A percentile compares a stretch with the other conserved stretches of the same genome.
Evolutionary conservation across 805 yeast genomes (phyloP).

Genomic region (Myxozyma mucilagina): DNA sequence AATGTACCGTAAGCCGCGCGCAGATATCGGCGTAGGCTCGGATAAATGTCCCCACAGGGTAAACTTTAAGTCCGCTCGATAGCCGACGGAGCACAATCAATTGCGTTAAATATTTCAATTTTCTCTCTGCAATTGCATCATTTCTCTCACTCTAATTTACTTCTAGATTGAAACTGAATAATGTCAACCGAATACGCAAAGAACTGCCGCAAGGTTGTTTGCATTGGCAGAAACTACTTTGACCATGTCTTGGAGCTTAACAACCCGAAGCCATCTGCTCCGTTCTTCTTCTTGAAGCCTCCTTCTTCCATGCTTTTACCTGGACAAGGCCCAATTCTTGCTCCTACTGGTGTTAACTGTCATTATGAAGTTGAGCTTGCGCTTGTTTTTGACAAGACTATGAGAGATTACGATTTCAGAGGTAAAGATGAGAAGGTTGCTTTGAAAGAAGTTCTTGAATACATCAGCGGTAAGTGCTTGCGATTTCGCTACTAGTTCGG

Average conservation of each 20-base stretch:
- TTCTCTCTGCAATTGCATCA: too few species aligned
- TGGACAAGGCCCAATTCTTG: constrained; percentile 69
- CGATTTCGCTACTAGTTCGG: too few species aligned
- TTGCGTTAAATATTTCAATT: too few species aligned
- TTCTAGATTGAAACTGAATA: neutral
- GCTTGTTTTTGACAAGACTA: constrained; percentile 60
- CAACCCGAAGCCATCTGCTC: constrained; percentile 77
- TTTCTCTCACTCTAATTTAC: neutral
- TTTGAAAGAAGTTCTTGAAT: constrained; percentile 66
- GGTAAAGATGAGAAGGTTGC: constrained; percentile 56
- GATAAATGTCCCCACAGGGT: neutral
- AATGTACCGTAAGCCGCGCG: too few species aligned
- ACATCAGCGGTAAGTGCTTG: constrained; percentile 61
- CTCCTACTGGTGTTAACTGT: constrained; percentile 76
- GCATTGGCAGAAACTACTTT: constrained; percentile 95
- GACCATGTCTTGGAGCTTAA: constrained; percentile 91
- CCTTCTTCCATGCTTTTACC: constrained; percentile 70
- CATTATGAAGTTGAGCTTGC: constrained; percentile 97
- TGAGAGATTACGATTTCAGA: constrained; percentile 18
- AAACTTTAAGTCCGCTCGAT: neutral
- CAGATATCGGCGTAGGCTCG: too few species aligned
- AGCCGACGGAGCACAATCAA: too few species aligned
- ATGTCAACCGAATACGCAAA: constrained; percentile 29
- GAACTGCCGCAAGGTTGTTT: constrained; percentile 61
- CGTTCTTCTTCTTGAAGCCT: constrained; percentile 93